Conservation (phyloP, 345 rosid species). For the Viola odorata region DNA sequence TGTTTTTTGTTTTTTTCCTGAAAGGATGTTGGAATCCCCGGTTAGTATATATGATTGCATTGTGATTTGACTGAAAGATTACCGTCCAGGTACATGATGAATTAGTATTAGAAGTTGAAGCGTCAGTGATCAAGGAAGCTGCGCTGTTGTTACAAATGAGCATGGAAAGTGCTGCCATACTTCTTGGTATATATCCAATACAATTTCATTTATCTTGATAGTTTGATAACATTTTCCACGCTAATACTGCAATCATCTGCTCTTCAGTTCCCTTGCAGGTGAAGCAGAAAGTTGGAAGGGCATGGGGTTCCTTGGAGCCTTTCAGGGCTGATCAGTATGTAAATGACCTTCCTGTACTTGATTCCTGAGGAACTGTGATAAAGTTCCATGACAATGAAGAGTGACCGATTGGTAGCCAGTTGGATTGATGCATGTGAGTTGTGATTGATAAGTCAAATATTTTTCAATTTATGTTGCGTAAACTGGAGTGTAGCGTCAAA, state of each 20-base stretch:
- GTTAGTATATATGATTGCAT: too few relatives aligned
- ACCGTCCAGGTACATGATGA: slow-evolving; percentile 83
- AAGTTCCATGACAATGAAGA: slow-evolving; percentile 5
- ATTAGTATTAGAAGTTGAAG: slow-evolving; percentile 81
- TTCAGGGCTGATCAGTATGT: slow-evolving; percentile 34
- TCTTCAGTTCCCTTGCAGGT: slow-evolving; percentile 76
- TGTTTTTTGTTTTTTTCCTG: neutral
- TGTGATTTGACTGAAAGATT: neutral
- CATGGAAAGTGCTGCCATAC: slow-evolving; percentile 80
- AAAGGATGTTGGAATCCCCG: neutral
- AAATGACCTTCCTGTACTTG: slow-evolving; percentile 19
- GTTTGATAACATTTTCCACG: slow-evolving; percentile 6
- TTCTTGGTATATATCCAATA: slow-evolving; percentile 46
- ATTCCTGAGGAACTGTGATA: slow-evolving; percentile 21
- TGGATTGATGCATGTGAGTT: slow-evolving; percentile 6
- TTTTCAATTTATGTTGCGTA: too few relatives aligned
- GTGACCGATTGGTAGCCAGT: slow-evolving; percentile 9
- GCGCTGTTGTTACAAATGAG: slow-evolving; percentile 49
- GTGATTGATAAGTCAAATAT: too few relatives aligned
- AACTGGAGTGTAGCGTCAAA: too few relatives aligned
- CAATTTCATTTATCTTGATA: neutral
- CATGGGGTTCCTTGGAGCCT: slow-evolving; percentile 89
- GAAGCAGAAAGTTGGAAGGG: slow-evolving; percentile 81
- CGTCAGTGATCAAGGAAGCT: slow-evolving; percentile 66
- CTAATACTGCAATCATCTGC: slow-evolving; percentile 1